phyloP scores from a whole-genome alignment of 2,329 filamentous ascomycete genomes.

The Furcasterigmium sp. region DNA sequence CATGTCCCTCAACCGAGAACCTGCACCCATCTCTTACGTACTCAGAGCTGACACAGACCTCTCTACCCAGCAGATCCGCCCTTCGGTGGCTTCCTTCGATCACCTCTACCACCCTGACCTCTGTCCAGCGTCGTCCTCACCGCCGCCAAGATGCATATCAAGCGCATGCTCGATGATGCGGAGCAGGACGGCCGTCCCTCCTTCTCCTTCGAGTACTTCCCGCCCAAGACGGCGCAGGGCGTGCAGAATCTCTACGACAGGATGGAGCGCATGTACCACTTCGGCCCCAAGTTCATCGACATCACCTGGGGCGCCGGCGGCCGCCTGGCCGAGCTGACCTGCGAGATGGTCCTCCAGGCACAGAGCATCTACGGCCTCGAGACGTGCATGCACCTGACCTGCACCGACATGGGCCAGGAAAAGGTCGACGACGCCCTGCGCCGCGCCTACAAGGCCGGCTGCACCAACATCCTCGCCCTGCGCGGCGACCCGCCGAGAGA shows the following conservation, averaged over 20 bases:
- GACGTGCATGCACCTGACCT: conserved; percentile 98
- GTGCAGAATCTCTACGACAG: conserved; percentile 99
- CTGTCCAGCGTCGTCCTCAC: neutral
- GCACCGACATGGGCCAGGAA: conserved; percentile 92
- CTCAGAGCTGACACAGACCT: neutral
- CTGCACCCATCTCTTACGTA: no score
- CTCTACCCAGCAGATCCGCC: conserved; percentile 2
- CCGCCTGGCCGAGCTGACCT: conserved; percentile 83
- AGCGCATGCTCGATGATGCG: conserved; percentile 80
- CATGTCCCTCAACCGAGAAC: neutral
- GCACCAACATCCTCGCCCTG: conserved; percentile 93
- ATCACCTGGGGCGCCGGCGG: conserved; percentile 98
- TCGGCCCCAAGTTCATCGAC: conserved; percentile 94
- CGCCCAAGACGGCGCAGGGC: conserved; percentile 93
- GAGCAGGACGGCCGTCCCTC: conserved; percentile 74
- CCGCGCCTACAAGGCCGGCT: conserved; percentile 88
- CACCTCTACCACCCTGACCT: neutral
- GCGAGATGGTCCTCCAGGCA: conserved; percentile 95
- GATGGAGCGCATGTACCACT: conserved; percentile 97
- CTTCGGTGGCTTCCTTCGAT: neutral
- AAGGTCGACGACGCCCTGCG: conserved; percentile 86
- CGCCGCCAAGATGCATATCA: conserved; percentile 78
- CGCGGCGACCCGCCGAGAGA: conserved; percentile 91
- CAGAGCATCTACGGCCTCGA: conserved; percentile 94
- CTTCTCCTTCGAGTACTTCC: conserved; percentile 99